Evolutionary conservation across 1,284 basidiomycete genomes (phyloP).

Genomic region (Cryptococcus sp.): DNA sequence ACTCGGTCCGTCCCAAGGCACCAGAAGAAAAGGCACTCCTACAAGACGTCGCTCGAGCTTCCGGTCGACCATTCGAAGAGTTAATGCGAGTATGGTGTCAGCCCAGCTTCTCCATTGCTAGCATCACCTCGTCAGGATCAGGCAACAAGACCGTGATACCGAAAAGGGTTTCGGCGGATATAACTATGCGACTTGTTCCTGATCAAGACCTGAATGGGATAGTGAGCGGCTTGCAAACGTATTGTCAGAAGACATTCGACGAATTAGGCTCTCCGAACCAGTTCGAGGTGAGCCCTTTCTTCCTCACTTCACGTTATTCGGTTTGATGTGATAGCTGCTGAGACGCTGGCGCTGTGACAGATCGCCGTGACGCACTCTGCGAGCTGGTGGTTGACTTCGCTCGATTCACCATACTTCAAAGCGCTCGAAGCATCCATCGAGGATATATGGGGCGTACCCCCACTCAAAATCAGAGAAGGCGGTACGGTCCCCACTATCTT

Average conservation of each 20-base stretch:
- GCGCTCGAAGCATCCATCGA: conserved; percentile 76
- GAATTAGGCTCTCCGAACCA: conserved; percentile 67
- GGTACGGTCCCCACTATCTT: conserved; percentile 86
- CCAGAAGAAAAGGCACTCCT: conserved; percentile 69
- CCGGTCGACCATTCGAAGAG: conserved; percentile 65
- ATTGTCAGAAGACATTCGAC: conserved; percentile 66
- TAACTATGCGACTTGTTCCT: conserved; percentile 89
- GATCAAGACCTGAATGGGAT: conserved; percentile 75
- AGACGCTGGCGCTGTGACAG: conserved; percentile 50
- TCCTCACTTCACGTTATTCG: background rate
- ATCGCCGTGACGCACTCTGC: conserved; percentile 79
- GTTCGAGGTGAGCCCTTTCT: conserved; percentile 60
- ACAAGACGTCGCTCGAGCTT: conserved; percentile 63
- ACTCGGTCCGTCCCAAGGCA: conserved; percentile 67
- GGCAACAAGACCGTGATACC: conserved; percentile 77
- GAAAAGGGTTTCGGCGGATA: conserved; percentile 71
- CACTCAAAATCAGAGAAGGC: conserved; percentile 88
- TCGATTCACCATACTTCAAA: conserved; percentile 78
- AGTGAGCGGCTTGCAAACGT: conserved; percentile 62
- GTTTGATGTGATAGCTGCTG: background rate
- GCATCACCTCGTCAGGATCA: conserved; percentile 40
- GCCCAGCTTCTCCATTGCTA: conserved; percentile 50
- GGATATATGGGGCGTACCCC: conserved; percentile 81
- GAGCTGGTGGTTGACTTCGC: conserved; percentile 93
- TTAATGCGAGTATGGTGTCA: conserved; percentile 73